Evolutionary conservation across 495 filamentous ascomycete species (phyloP).

Genomic region (Hypomontagnella submonticulosa): DNA sequence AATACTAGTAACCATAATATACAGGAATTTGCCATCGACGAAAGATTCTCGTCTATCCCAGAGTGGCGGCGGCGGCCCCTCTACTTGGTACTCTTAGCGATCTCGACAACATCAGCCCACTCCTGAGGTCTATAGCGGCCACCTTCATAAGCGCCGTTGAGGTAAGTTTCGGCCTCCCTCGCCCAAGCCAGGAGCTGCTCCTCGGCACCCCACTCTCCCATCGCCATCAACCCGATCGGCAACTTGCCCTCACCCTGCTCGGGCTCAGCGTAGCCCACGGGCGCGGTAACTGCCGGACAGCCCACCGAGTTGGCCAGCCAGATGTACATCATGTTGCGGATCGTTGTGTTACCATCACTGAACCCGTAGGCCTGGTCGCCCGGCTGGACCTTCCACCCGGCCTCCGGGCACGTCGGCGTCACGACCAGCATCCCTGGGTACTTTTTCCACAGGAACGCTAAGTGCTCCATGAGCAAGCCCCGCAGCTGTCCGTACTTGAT

Average conservation of each 20-base stretch:
- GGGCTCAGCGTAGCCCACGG: slow-evolving; percentile 76
- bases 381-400: slow-evolving; percentile 72
- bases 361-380: slow-evolving; percentile 70
- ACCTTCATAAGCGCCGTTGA: slow-evolving; percentile 51
- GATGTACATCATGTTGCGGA: slow-evolving; percentile 87
- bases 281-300: slow-evolving; percentile 79
- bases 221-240: slow-evolving; percentile 89
- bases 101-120: slow-evolving; percentile 56
- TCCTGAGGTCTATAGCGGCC: slow-evolving; percentile 53
- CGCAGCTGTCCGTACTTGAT: slow-evolving; percentile 79
- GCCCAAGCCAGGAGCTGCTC: slow-evolving; percentile 82
- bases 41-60: background rate
- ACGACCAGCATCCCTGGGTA: slow-evolving; percentile 83
- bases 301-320: slow-evolving; percentile 89
- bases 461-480: slow-evolving; percentile 82
- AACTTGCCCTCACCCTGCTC: slow-evolving; percentile 56
- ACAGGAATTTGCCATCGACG: background rate
- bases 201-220: slow-evolving; percentile 89
- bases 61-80: background rate
- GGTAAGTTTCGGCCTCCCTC: slow-evolving; percentile 69
- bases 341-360: slow-evolving; percentile 74
- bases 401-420: slow-evolving; percentile 79
- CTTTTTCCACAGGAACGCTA: slow-evolving; percentile 74
- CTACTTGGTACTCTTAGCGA: slow-evolving; percentile 41
- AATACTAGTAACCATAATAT: background rate